phyloP scores from a whole-genome alignment of 495 filamentous ascomycete species.

The Penicillium dipodomyicola region DNA sequence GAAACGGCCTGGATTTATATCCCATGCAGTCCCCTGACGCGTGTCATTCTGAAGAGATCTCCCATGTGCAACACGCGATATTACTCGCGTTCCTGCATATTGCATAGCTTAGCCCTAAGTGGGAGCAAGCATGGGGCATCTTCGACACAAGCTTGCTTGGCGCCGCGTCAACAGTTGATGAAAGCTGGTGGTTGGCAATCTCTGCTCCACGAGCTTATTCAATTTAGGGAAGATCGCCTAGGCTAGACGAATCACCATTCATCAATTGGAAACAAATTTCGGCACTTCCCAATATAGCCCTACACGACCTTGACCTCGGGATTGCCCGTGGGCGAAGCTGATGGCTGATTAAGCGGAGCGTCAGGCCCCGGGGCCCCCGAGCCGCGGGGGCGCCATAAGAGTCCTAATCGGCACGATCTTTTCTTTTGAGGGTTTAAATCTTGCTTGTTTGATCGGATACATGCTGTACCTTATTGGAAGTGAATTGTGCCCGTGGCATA shows the following conservation, averaged over 20 bases:
- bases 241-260: constrained; percentile 9
- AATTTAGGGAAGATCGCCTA: constrained; percentile 16
- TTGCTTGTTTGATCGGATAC: background rate
- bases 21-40: background rate
- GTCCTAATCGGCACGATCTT: background rate
- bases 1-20: constrained; percentile 6
- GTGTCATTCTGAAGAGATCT: background rate
- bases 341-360: constrained; percentile 7
- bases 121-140: background rate
- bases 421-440: background rate
- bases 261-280: constrained; percentile 8
- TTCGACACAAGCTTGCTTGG: constrained; percentile 15
- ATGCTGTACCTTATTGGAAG: background rate
- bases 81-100: background rate
- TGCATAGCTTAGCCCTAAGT: background rate
- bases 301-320: background rate
- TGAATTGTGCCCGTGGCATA: background rate
- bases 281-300: background rate
- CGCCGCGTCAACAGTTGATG: constrained; percentile 18
- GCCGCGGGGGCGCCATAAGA: too few species aligned
- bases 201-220: constrained; percentile 24
- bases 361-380: too few species aligned
- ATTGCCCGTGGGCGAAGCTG: background rate
- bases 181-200: background rate
- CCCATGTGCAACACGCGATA: background rate